Percentiles rank a stretch among this genome's conserved stretches.
Conservation (phyloP, 768 basidiomycete species). For the Lactarius vividus region DNA sequence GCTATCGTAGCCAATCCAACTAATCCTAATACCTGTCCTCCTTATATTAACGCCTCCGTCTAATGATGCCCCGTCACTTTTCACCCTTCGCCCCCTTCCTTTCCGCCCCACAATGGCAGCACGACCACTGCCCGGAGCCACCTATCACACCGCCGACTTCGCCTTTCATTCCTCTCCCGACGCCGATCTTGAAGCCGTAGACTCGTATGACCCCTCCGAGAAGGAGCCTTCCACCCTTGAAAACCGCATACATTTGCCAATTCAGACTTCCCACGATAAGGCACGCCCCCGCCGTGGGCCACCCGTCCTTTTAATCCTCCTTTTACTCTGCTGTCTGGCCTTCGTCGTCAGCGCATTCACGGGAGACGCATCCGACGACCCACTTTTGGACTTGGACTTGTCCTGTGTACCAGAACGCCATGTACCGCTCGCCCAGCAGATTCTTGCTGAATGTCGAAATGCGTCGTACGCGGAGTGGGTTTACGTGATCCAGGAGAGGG, state of each 20-base stretch:
- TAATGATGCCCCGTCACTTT: background rate
- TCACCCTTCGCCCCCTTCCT: background rate
- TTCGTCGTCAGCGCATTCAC: slow-evolving; percentile 13
- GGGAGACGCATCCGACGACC: background rate
- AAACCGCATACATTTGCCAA: background rate
- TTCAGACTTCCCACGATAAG: no score
- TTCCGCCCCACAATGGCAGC: background rate
- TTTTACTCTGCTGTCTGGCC: slow-evolving; percentile 2
- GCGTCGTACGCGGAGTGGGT: background rate
- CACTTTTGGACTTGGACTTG: background rate
- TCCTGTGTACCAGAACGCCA: slow-evolving; percentile 3
- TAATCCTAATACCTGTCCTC: background rate
- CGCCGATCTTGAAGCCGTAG: slow-evolving; percentile 10
- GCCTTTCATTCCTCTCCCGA: background rate
- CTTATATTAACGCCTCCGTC: background rate
- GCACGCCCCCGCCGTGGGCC: background rate
- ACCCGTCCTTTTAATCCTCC: background rate
- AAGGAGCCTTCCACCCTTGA: background rate
- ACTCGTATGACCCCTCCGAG: background rate
- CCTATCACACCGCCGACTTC: slow-evolving; percentile 13
- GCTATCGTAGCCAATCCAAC: background rate
- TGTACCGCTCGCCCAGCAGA: background rate
- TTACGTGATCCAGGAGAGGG: background rate
- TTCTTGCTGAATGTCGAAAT: background rate
- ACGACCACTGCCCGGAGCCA: slow-evolving; percentile 16